These are phyloP conservation scores for Phytophthora chlamydospora DNA, from an alignment of 352 stramenopile species.

Conservation along the genomic window DNA sequence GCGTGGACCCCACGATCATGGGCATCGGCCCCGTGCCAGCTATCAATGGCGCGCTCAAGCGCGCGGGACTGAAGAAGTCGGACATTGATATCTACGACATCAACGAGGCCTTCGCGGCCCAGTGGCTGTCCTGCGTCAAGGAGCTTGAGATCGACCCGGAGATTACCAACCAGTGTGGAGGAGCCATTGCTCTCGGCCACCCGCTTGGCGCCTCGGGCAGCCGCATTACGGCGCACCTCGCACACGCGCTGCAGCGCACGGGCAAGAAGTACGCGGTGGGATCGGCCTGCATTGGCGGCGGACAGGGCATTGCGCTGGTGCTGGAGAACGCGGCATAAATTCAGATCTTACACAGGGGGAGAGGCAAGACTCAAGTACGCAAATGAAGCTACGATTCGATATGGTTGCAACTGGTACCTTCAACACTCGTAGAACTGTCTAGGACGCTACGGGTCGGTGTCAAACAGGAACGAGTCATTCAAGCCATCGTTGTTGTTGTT, in stretches of 20 bases:
- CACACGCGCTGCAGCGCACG: constrained; percentile 86
- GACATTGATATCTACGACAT: constrained; percentile 99
- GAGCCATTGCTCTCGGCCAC: constrained; percentile 97
- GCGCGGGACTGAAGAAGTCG: constrained; percentile 86
- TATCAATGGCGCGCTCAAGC: constrained; percentile 92
- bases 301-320: constrained; percentile 98
- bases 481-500: no score
- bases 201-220: constrained; percentile 95
- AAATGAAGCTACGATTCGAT: no score
- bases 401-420: no score
- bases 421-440: no score
- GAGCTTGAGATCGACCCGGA: constrained; percentile 95
- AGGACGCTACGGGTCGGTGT: no score
- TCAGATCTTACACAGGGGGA: no score
- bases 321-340: constrained; percentile 90
- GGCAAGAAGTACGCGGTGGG: constrained; percentile 95
- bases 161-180: constrained; percentile 94
- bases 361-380: no score
- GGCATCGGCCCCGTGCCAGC: constrained; percentile 96
- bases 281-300: constrained; percentile 97
- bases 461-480: no score
- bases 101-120: constrained; percentile 98
- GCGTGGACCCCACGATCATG: constrained; percentile 97
- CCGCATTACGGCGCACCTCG: constrained; percentile 92
- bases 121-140: constrained; percentile 97